A percentile compares a stretch with the other conserved stretches of the same genome.
Conservation (phyloP, 106 monocot species). For the Phalaenopsis equestris region DNA sequence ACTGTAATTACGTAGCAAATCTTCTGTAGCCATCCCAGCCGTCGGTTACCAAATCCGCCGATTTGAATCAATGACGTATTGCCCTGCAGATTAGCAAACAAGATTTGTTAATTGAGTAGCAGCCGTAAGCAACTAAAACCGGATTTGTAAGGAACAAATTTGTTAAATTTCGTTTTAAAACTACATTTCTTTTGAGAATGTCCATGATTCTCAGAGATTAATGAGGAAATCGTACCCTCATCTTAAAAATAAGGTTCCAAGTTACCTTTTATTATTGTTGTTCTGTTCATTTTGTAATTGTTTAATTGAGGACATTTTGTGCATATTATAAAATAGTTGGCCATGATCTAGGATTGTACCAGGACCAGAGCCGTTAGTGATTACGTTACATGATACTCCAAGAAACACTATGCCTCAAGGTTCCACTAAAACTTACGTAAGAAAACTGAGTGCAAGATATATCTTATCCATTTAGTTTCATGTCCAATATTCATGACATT, state of each 20-base stretch:
- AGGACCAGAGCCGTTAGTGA: background rate
- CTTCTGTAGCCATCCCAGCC: no score
- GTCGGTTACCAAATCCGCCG: no score
- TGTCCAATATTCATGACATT: background rate
- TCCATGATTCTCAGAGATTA: no score
- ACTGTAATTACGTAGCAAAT: no score
- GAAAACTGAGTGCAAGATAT: background rate
- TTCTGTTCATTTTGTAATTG: background rate
- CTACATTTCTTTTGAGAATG: no score
- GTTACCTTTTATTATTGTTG: background rate
- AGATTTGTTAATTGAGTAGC: no score
- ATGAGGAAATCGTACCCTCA: no score
- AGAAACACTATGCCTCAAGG: background rate
- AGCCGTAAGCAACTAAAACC: no score
- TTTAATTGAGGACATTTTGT: background rate
- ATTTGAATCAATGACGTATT: no score
- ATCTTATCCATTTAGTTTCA: background rate
- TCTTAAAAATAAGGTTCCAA: background rate
- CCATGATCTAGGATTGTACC: background rate
- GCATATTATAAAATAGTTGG: background rate
- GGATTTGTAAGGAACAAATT: no score
- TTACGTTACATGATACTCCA: background rate
- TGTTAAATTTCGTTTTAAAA: no score
- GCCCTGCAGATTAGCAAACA: no score
- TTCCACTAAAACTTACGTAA: background rate